phyloP scores from a whole-genome alignment of 331 rosid species.

The Quercus phellos region DNA sequence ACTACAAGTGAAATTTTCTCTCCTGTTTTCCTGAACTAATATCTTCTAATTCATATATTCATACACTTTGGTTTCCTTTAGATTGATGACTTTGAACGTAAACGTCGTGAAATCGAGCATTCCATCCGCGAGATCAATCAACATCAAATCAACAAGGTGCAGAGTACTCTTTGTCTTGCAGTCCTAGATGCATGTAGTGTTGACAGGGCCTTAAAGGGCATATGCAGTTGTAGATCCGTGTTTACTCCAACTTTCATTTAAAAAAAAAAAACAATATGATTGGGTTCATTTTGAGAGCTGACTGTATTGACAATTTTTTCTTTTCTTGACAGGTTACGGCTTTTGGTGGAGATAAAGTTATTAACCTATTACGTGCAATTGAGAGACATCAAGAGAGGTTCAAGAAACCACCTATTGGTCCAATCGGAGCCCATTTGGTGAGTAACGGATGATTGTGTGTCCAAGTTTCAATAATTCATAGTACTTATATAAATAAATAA shows the following conservation, averaged over 20 bases:
- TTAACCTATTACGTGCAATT: constrained; percentile 48
- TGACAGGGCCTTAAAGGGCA: not conserved
- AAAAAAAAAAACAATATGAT: not conserved
- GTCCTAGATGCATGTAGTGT: constrained; percentile 6
- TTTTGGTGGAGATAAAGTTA: constrained; percentile 79
- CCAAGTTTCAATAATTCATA: not conserved
- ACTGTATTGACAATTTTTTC: constrained; percentile 10
- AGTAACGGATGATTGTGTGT: not conserved
- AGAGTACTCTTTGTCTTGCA: not conserved
- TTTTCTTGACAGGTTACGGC: constrained; percentile 54
- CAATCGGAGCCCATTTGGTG: constrained; percentile 88
- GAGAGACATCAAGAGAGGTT: constrained; percentile 60
- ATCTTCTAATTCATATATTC: not conserved
- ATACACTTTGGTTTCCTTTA: constrained; percentile 28
- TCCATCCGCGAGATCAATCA: constrained; percentile 39
- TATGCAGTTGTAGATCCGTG: not conserved
- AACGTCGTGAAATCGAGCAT: not conserved
- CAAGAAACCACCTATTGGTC: constrained; percentile 80
- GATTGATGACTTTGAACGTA: constrained; percentile 52
- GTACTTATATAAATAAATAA: not conserved
- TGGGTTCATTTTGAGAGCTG: not conserved
- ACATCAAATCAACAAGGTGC: constrained; percentile 67
- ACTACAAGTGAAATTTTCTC: not conserved
- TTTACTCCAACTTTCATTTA: not conserved
- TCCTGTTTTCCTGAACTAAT: not conserved